Base-by-base conservation (phyloP, 352 stramenopile genomes). In the Thraustochytrium sp. region DNA sequence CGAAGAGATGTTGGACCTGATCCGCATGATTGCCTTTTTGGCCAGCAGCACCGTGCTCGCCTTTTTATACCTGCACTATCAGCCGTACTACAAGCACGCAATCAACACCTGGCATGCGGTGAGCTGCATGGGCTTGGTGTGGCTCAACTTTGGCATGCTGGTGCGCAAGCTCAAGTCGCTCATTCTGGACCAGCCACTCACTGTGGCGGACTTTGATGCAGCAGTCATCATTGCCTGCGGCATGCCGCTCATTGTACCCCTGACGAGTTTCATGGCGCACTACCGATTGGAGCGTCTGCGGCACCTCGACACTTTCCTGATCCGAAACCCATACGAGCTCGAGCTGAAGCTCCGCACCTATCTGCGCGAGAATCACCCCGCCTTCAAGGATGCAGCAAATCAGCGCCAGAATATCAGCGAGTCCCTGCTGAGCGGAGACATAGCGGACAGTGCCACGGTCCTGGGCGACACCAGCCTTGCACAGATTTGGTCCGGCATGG, bases 311-410 rank as follows among this genome's bases (percentile, higher is more conserved):
- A 78, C 38, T 5, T 78, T 62, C n/a, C 65, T 18, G 9, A 2
- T 78, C 23, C 65, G 65, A 3, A 78, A 78, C 49, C 13, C 44
- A 26, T 78, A 63, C 65, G 65, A 78, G 42, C 38, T 78, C 46
- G 65, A 78, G 48, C 49, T 78, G 8, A 78, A 78, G 36, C n/a
- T 78, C 21, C 65, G 65, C 34, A 18, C 31, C 16, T 78, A 54
- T 26, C 42, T 78, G 0, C 29, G 21, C 3, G 65, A 78, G 3
- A 18, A 78, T 31, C 65, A 78, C 65, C 65, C 65, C n/a, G 34
- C 44, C 9, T 31, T 78, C 9, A 26, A 26, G 5, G 63, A 76
- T 13, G 37, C 18, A 18, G 13, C 38, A 11, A 36, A 76, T 11
- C 13, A 29, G 11, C 8, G 29, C 26, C 31, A 11, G 11, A 29